A percentile compares a stretch with the other conserved stretches of the same genome.
Conservation (phyloP, 2,329 filamentous ascomycete species). For the Aspergillus tamarii region DNA sequence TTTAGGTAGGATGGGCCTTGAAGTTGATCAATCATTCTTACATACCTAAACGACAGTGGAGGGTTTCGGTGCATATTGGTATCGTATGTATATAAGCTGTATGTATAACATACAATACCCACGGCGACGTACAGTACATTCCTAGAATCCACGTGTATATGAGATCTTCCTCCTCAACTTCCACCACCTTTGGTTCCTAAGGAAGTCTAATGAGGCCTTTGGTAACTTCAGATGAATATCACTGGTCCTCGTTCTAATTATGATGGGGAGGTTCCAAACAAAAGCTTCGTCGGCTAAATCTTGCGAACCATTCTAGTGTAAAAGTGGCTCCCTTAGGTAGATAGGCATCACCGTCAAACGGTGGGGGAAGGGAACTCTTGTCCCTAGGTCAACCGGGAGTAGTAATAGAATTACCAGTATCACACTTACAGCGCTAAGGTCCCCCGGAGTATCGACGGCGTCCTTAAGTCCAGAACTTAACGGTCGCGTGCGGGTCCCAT, state of each 20-base stretch:
- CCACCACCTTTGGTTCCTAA: background rate
- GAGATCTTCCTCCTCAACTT: background rate
- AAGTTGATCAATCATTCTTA: background rate
- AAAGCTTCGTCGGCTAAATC: conserved; percentile 6
- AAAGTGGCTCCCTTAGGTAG: background rate
- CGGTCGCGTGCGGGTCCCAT: conserved; percentile 12
- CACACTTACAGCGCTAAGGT: background rate
- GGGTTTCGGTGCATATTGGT: background rate
- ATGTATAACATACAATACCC: background rate
- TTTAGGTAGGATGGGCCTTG: background rate
- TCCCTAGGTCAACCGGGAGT: background rate
- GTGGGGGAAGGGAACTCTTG: background rate
- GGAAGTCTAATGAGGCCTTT: background rate
- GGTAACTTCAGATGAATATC: conserved; percentile 5
- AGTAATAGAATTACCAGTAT: background rate
- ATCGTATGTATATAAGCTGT: background rate
- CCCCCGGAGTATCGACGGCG: conserved; percentile 6
- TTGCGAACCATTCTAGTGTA: background rate
- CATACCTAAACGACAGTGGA: background rate
- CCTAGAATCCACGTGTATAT: background rate
- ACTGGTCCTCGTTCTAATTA: background rate
- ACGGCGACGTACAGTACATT: background rate
- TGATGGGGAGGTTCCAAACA: conserved; percentile 5
- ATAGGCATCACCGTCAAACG: conserved; percentile 2
- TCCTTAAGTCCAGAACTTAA: conserved; percentile 16